These are phyloP conservation scores for Nitzschia inconspicua DNA, from an alignment of 108 stramenopile genomes.

Conservation along the genomic window DNA sequence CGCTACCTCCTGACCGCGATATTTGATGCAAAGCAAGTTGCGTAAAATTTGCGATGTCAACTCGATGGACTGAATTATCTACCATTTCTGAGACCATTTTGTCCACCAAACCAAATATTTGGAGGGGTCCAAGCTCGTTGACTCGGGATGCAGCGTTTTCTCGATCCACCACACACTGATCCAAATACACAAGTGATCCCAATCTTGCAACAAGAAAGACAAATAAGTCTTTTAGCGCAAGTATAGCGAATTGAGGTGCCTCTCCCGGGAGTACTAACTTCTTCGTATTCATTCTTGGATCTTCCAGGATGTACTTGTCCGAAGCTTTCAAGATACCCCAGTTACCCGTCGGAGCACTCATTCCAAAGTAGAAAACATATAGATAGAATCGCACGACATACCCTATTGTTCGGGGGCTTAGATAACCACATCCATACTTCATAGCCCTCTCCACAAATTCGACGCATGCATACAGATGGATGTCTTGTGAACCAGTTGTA, in stretches of 20 bases:
- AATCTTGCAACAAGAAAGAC: conserved; percentile 31
- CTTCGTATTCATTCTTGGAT: conserved; percentile 1
- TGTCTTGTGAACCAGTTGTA: conserved; percentile 69
- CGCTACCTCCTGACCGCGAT: conserved; percentile 79
- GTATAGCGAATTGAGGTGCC: conserved; percentile 70
- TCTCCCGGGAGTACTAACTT: conserved; percentile 51
- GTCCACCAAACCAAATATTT: conserved; percentile 26
- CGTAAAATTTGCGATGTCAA: conserved; percentile 66
- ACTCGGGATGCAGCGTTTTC: conserved; percentile 1
- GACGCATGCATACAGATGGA: conserved; percentile 61
- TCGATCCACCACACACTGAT: conserved; percentile 2
- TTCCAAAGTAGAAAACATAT: conserved; percentile 84
- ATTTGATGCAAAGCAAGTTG: conserved; percentile 85
- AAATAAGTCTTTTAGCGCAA: conserved; percentile 69
- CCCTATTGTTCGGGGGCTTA: conserved; percentile 74
- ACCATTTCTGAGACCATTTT: conserved; percentile 28
- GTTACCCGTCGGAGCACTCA: conserved; percentile 48
- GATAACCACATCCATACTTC: conserved; percentile 55
- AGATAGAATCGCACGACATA: conserved; percentile 76
- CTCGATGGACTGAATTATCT: conserved; percentile 55
- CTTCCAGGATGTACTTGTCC: conserved; percentile 27
- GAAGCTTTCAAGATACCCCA: conserved; percentile 23
- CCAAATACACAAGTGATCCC: conserved; percentile 20
- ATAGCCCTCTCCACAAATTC: conserved; percentile 79
- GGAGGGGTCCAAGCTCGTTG: neutral